These are phyloP conservation scores for Phytopythium cucurbitacearum DNA, from an alignment of 352 stramenopile species.

Conservation along the genomic window DNA sequence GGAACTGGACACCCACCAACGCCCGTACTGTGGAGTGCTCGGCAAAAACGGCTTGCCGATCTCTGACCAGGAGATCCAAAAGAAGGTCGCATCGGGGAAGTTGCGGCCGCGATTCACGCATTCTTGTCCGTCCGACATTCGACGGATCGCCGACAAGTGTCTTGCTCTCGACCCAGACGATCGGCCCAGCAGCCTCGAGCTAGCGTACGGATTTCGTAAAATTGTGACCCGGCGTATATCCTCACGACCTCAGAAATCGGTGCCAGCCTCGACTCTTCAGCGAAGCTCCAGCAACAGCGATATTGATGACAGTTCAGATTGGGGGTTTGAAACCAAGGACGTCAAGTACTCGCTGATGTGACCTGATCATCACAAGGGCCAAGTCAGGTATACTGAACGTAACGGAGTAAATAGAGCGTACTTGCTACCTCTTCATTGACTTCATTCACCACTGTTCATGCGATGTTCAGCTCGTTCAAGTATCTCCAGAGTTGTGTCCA, in stretches of 20 bases:
- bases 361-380: too few relatives aligned
- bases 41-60: conserved; percentile 5
- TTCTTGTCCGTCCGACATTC: conserved; percentile 21
- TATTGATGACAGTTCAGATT: too few relatives aligned
- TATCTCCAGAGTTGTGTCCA: conserved; percentile 33
- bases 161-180: conserved; percentile 24
- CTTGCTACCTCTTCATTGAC: too few relatives aligned
- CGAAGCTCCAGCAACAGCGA: too few relatives aligned
- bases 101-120: conserved; percentile 24
- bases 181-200: conserved; percentile 21
- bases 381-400: too few relatives aligned
- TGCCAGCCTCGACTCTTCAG: too few relatives aligned
- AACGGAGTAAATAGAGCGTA: too few relatives aligned
- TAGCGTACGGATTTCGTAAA: conserved; percentile 13
- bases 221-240: conserved; percentile 4
- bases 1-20: conserved; percentile 17
- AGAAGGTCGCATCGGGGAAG: conserved; percentile 21
- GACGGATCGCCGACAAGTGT: conserved; percentile 23
- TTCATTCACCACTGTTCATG: too few relatives aligned
- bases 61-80: conserved; percentile 18
- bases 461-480: conserved; percentile 37
- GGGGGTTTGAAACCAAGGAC: too few relatives aligned
- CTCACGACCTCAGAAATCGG: background rate
- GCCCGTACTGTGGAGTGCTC: conserved; percentile 12
- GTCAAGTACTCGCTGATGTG: too few relatives aligned